phyloP scores from a whole-genome alignment of 805 yeast genomes.

The Lachancea thermotolerans region DNA sequence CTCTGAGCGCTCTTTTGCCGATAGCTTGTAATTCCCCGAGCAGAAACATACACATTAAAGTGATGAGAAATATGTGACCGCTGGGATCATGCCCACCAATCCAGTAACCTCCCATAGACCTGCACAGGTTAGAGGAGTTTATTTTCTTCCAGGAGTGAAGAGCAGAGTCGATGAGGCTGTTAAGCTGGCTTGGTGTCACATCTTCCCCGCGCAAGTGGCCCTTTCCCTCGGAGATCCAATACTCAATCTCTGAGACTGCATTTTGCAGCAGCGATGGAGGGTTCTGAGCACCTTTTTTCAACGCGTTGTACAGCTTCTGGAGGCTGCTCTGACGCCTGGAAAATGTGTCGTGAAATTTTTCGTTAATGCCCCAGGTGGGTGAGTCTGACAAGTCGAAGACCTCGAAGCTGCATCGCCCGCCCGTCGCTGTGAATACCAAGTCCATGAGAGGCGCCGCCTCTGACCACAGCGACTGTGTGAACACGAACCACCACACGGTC shows the following conservation, averaged over 20 bases:
- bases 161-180: conserved; percentile 12
- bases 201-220: conserved; percentile 10
- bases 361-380: conserved; percentile 9
- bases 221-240: conserved; percentile 5
- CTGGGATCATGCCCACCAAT: conserved; percentile 91
- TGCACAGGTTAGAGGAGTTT: conserved; percentile 36
- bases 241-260: conserved; percentile 2
- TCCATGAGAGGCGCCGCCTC: conserved; percentile 71
- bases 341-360: conserved; percentile 17
- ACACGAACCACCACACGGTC: conserved; percentile 77
- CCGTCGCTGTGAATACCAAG: conserved; percentile 66
- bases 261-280: conserved; percentile 4
- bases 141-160: conserved; percentile 25
- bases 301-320: conserved; percentile 11
- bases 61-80: conserved; percentile 80
- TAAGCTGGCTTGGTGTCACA: conserved; percentile 12
- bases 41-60: conserved; percentile 39
- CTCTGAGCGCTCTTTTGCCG: conserved; percentile 5
- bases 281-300: conserved; percentile 2
- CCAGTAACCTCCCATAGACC: conserved; percentile 63
- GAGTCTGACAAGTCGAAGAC: conserved; percentile 15
- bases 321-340: conserved; percentile 14
- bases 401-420: conserved; percentile 59
- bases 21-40: conserved; percentile 47
- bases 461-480: conserved; percentile 60